Conservation (phyloP, 208 protist species). For the Acanthamoeba sp. region DNA sequence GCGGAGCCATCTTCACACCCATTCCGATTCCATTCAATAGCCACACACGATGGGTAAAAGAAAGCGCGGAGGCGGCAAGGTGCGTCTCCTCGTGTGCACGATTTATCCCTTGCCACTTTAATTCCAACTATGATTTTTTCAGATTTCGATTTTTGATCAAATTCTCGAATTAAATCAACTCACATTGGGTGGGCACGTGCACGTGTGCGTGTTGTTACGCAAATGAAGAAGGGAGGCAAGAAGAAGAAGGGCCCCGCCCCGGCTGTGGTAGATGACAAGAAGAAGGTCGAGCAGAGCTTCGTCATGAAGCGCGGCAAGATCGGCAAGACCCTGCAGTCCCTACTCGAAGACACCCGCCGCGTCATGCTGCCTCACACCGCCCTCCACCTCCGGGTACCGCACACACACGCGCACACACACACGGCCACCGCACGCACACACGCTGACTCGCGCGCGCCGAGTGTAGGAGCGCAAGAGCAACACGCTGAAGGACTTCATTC, state of each 20-base stretch:
- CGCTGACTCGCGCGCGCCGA: background rate
- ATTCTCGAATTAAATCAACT: too few relatives aligned
- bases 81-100: background rate
- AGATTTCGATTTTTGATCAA: too few relatives aligned
- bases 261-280: background rate
- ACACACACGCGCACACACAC: too few relatives aligned
- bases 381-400: conserved; percentile 68
- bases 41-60: background rate
- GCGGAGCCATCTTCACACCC: too few relatives aligned
- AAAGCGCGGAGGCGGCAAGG: background rate
- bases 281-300: conserved; percentile 78
- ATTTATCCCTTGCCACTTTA: too few relatives aligned
- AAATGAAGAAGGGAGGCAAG: background rate
- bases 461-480: conserved; percentile 83
- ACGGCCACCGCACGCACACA: background rate
- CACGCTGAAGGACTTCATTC: conserved; percentile 88
- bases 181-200: background rate
- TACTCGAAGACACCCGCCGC: conserved; percentile 84
- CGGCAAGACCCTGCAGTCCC: conserved; percentile 70
- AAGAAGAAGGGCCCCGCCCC: conserved; percentile 37
- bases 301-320: conserved; percentile 82
- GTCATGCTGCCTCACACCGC: conserved; percentile 90
- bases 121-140: too few relatives aligned
- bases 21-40: too few relatives aligned
- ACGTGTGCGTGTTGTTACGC: background rate